Evolutionary conservation across 179 eudicot genomes (phyloP).

Genomic region (Beta macrorhiza): DNA sequence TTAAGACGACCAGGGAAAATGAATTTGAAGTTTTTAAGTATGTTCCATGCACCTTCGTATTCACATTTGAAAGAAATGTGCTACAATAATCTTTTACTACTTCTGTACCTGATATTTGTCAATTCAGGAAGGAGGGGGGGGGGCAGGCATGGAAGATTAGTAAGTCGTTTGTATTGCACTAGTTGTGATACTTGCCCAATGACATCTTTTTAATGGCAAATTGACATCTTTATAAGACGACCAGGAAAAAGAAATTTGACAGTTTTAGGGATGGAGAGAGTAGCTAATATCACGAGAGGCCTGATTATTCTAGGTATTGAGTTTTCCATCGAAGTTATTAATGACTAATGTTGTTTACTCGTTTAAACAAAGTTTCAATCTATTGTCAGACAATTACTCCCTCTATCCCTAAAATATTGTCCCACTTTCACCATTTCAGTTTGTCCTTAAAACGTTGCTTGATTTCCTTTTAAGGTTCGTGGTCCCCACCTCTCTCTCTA

Average conservation of each 20-base stretch:
- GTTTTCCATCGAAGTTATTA: background rate
- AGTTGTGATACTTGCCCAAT: background rate
- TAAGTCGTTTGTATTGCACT: background rate
- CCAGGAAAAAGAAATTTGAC: background rate
- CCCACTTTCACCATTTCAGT: no score
- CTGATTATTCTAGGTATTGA: background rate
- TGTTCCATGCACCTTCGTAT: no score
- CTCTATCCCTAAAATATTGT: no score
- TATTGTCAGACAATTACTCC: background rate
- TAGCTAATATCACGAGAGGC: background rate
- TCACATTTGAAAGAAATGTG: no score
- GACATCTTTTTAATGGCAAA: background rate
- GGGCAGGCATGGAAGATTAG: background rate
- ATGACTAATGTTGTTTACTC: background rate
- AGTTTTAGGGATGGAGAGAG: background rate
- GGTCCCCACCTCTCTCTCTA: no score
- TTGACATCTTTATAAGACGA: background rate
- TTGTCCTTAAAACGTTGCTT: no score
- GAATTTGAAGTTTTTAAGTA: no score
- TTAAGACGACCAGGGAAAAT: no score
- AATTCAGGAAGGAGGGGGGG: no score
- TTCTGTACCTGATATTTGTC: background rate
- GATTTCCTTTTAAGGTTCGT: no score
- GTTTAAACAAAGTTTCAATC: background rate
- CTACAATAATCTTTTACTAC: background rate